phyloP scores from a whole-genome alignment of 805 yeast species.

The Cyberlindnera mycetangii region DNA sequence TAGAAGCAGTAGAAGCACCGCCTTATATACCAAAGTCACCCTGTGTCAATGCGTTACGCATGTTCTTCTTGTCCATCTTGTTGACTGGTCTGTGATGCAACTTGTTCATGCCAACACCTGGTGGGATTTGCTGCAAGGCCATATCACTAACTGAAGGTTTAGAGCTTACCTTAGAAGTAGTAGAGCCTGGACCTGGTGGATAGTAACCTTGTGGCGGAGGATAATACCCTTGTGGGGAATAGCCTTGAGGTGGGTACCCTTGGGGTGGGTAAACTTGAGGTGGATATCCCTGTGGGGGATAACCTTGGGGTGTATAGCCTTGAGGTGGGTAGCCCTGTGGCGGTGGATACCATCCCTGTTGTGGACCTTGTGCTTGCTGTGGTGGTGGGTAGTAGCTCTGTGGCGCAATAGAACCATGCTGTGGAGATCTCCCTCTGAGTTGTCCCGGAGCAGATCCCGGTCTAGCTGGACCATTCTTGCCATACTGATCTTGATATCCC shows the following conservation, averaged over 20 bases:
- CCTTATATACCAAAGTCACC: constrained; percentile 64
- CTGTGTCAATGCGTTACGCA: constrained; percentile 62
- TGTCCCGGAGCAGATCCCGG: constrained; percentile 9
- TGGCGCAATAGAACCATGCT: constrained; percentile 9
- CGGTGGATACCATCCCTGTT: constrained; percentile 13
- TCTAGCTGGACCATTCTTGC: constrained; percentile 8
- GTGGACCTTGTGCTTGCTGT: constrained; percentile 11
- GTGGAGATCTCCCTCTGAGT: constrained; percentile 17
- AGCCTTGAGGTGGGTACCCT: constrained; percentile 19
- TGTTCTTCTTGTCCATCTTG: constrained; percentile 47
- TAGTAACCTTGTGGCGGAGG: constrained; percentile 21
- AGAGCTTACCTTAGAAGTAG: constrained; percentile 8
- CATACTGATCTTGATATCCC: not conserved
- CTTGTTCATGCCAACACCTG: constrained; percentile 41
- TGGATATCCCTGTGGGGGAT: constrained; percentile 28
- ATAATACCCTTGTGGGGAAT: constrained; percentile 11
- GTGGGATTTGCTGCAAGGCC: constrained; percentile 47
- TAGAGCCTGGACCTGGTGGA: constrained; percentile 13
- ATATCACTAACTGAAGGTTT: constrained; percentile 34
- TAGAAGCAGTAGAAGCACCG: not conserved
- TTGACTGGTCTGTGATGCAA: constrained; percentile 39
- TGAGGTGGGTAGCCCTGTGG: constrained; percentile 17
- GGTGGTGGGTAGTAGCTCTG: constrained; percentile 2
- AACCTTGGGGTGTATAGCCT: constrained; percentile 16
- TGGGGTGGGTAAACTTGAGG: constrained; percentile 25